These are phyloP conservation scores for Triticum monococcum DNA, from an alignment of 176 grass and related monocot genomes.

Conservation along the genomic window DNA sequence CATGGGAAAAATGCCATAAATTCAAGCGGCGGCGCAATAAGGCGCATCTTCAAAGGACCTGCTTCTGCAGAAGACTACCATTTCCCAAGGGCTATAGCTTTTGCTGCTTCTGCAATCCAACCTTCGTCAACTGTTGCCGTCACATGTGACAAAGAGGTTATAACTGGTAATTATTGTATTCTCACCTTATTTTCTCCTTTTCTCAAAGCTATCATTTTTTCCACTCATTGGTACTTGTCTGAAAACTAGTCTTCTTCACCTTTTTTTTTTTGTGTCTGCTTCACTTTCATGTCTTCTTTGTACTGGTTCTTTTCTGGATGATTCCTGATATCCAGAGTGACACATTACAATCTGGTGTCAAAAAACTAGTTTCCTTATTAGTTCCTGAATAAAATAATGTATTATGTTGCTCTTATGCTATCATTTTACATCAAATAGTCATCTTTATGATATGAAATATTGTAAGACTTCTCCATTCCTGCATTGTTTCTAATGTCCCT, in stretches of 20 bases:
- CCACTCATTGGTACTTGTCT: not conserved
- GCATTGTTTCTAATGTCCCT: not conserved
- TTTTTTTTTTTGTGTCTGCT: not conserved
- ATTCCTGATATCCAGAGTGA: constrained; percentile 7
- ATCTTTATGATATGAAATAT: constrained; percentile 22
- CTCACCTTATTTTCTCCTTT: not conserved
- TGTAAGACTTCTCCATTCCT: constrained; percentile 16
- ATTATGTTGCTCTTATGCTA: not conserved
- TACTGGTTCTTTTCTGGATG: not conserved
- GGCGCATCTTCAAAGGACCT: constrained; percentile 93
- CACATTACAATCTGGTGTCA: constrained; percentile 3
- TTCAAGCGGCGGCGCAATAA: constrained; percentile 67
- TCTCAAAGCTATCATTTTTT: not conserved
- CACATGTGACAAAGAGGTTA: constrained; percentile 88
- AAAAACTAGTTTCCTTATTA: constrained; percentile 6
- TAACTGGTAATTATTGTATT: constrained; percentile 77
- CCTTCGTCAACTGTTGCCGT: constrained; percentile 68
- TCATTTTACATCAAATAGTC: not conserved
- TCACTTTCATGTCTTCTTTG: not conserved
- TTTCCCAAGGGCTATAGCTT: constrained; percentile 82
- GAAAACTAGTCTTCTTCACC: constrained; percentile 17
- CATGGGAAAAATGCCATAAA: constrained; percentile 61
- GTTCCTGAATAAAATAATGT: constrained; percentile 15
- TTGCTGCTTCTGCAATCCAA: constrained; percentile 64
- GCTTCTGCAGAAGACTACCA: constrained; percentile 66